Conservation (phyloP, 345 rosid genomes). For the Populus alba region DNA sequence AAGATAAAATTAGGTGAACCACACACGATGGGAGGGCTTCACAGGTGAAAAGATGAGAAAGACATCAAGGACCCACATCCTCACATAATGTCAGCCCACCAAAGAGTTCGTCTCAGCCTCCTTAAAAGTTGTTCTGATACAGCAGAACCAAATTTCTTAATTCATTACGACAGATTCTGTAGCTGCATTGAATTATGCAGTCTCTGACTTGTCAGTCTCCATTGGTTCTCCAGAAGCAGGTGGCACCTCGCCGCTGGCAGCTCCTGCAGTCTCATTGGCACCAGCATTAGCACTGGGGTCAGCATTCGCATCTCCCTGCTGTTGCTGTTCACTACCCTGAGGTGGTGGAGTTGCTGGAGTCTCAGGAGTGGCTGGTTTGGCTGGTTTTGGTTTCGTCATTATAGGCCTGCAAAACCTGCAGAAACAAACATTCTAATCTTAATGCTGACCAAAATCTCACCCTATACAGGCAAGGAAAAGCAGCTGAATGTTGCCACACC, state of each 20-base stretch:
- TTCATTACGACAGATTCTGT: not conserved
- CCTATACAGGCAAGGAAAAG: not conserved
- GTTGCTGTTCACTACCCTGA: constrained; percentile 45
- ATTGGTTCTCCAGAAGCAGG: constrained; percentile 58
- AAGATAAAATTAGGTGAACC: constrained; percentile 17
- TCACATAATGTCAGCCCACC: constrained; percentile 10
- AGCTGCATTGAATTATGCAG: constrained; percentile 22
- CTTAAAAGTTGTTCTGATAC: constrained; percentile 17
- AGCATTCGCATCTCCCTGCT: constrained; percentile 24
- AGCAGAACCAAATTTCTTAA: constrained; percentile 13
- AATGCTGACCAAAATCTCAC: not conserved
- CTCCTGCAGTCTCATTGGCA: constrained; percentile 23
- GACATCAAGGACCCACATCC: not conserved
- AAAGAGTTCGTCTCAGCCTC: constrained; percentile 16
- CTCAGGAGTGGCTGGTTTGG: constrained; percentile 63
- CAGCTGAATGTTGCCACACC: not conserved
- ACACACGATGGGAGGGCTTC: constrained; percentile 7
- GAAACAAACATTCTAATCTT: not conserved
- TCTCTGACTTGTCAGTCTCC: constrained; percentile 65
- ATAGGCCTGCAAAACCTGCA: constrained; percentile 79
- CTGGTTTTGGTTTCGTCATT: constrained; percentile 84
- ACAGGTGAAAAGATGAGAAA: constrained; percentile 7
- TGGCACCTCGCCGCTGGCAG: constrained; percentile 36
- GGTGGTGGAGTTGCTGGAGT: constrained; percentile 49
- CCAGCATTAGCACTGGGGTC: constrained; percentile 8